Evolutionary conservation across 2,329 filamentous ascomycete genomes (phyloP).

Genomic region (Botryotinia globosa): DNA sequence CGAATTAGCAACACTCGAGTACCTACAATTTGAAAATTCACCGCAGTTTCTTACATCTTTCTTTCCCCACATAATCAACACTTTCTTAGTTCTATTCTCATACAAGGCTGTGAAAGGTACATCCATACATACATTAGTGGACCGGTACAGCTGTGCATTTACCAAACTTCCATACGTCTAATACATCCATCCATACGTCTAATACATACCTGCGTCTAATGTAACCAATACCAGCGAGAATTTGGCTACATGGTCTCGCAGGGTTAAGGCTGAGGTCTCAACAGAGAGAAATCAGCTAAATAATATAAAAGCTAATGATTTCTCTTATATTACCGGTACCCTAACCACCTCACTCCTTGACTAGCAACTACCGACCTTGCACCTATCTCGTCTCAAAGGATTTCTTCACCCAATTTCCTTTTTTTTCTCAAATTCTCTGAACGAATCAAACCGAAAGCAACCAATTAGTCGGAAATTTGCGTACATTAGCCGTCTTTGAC

Average conservation of each 20-base stretch:
- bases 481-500: neutral
- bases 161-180: neutral
- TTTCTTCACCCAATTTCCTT: neutral
- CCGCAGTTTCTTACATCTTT: neutral
- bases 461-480: slow-evolving; percentile 1
- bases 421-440: neutral
- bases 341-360: neutral
- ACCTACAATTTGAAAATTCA: neutral
- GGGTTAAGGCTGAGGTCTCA: neutral
- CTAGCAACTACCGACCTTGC: neutral
- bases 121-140: neutral
- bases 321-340: neutral
- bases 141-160: neutral
- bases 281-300: neutral
- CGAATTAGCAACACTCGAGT: neutral
- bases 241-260: neutral
- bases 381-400: neutral
- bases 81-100: neutral
- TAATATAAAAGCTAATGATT: neutral
- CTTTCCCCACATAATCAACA: neutral
- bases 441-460: neutral
- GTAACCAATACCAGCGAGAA: neutral
- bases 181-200: neutral
- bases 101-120: neutral
- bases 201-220: neutral